These are phyloP conservation scores for Geotrichum reessii DNA, from an alignment of 1,139 yeast species.

Conservation along the genomic window DNA sequence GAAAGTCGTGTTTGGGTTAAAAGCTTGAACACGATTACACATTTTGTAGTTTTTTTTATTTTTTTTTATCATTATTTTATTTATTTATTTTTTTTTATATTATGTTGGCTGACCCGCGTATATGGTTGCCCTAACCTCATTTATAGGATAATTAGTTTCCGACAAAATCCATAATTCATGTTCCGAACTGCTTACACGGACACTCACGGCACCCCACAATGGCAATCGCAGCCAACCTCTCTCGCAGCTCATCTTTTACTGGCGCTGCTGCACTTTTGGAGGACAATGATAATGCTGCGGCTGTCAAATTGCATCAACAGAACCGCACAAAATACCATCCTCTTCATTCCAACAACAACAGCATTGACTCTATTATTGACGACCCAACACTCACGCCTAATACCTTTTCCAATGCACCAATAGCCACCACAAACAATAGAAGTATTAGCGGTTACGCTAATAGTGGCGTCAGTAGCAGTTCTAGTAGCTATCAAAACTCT, in stretches of 20 bases:
- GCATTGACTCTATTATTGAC: conserved; percentile 6
- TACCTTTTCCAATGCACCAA: neutral
- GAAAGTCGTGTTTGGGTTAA: too few relatives aligned
- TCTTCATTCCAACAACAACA: conserved; percentile 7
- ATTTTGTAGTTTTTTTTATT: too few relatives aligned
- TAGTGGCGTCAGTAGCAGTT: neutral
- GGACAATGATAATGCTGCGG: neutral
- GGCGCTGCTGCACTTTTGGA: neutral
- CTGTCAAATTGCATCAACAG: neutral
- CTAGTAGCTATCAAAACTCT: neutral
- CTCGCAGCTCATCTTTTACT: neutral
- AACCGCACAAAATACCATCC: conserved; percentile 9
- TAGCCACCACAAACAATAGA: neutral
- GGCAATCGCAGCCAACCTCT: conserved; percentile 2
- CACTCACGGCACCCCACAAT: neutral
- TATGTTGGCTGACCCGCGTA: neutral
- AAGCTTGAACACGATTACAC: too few relatives aligned
- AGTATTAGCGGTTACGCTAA: neutral
- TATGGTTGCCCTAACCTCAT: neutral
- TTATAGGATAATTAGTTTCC: neutral
- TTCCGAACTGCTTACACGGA: neutral
- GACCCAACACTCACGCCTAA: conserved; percentile 5
- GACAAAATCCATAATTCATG: neutral
- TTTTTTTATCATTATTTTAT: too few relatives aligned
- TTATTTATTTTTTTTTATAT: neutral